These are phyloP conservation scores for Fusarium pilosicola DNA, from an alignment of 2,329 filamentous ascomycete species.

Conservation along the genomic window DNA sequence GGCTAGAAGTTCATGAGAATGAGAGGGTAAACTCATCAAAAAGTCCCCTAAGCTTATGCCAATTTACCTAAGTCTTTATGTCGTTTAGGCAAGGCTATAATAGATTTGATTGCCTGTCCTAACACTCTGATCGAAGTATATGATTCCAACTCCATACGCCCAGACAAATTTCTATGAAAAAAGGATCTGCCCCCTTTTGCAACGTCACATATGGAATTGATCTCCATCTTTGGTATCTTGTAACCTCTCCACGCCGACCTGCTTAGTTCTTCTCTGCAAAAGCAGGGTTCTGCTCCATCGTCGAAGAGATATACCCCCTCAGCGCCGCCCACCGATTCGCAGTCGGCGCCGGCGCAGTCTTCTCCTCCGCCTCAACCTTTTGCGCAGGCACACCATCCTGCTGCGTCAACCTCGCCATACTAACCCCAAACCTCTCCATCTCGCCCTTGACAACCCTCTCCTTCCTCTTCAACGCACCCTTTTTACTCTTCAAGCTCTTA, in stretches of 20 bases:
- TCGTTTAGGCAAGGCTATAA: neutral
- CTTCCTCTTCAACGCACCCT: constrained; percentile 84
- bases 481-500: constrained; percentile 77
- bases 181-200: neutral
- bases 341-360: constrained; percentile 50
- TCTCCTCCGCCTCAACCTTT: constrained; percentile 25
- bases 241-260: too few species aligned
- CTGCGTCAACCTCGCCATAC: constrained; percentile 77
- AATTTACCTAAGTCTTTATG: neutral
- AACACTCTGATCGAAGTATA: neutral
- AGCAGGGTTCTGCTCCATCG: constrained; percentile 87
- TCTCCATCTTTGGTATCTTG: constrained; percentile 7
- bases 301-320: constrained; percentile 83
- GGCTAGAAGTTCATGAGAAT: neutral
- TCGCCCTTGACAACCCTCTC: constrained; percentile 82
- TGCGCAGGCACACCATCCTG: constrained; percentile 26
- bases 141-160: constrained; percentile 37
- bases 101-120: too few species aligned
- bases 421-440: constrained; percentile 84
- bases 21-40: too few species aligned
- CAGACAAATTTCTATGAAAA: neutral
- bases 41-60: too few species aligned
- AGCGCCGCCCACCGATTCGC: constrained; percentile 81
- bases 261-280: constrained; percentile 59
- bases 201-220: neutral